phyloP scores from a whole-genome alignment of 768 basidiomycete species.

The Rhizopogon vulgaris region DNA sequence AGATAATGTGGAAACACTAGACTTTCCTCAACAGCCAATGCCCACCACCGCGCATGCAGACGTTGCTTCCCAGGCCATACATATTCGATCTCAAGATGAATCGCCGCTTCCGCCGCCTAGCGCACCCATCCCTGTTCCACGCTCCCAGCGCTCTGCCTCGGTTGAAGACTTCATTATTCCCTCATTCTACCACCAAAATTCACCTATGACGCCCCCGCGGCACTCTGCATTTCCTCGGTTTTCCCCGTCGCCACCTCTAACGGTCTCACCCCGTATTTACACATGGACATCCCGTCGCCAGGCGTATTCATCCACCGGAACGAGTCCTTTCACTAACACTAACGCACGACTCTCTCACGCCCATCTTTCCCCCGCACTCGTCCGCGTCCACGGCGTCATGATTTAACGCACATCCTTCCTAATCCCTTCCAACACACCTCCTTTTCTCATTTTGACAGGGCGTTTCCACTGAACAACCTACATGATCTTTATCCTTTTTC shows the following conservation, averaged over 20 bases:
- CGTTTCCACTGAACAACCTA: conserved; percentile 12
- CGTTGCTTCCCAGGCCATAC: background rate
- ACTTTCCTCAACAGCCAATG: background rate
- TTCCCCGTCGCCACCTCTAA: conserved; percentile 48
- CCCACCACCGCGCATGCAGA: too few species aligned
- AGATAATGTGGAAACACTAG: background rate
- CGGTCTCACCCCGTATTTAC: conserved; percentile 53
- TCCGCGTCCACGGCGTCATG: conserved; percentile 39
- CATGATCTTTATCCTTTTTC: conserved; percentile 14
- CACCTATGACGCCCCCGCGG: conserved; percentile 24
- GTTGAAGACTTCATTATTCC: conserved; percentile 14
- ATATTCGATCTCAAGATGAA: conserved; percentile 3
- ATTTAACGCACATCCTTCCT: conserved; percentile 8
- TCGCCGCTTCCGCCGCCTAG: conserved; percentile 17
- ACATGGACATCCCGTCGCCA: conserved; percentile 39
- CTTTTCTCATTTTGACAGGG: conserved; percentile 8
- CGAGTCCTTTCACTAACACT: conserved; percentile 49
- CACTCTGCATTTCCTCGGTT: conserved; percentile 16
- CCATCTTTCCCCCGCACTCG: conserved; percentile 43
- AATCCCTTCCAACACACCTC: conserved; percentile 6
- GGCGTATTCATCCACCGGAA: conserved; percentile 31
- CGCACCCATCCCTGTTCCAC: conserved; percentile 24
- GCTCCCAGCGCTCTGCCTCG: conserved; percentile 14
- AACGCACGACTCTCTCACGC: conserved; percentile 52
- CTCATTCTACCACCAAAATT: conserved; percentile 6